Evolutionary conservation across 2,329 filamentous ascomycete genomes (phyloP), one percentile per base, ranked within the genome.

Genomic region (Ceratocystis smalleyi): DNA sequence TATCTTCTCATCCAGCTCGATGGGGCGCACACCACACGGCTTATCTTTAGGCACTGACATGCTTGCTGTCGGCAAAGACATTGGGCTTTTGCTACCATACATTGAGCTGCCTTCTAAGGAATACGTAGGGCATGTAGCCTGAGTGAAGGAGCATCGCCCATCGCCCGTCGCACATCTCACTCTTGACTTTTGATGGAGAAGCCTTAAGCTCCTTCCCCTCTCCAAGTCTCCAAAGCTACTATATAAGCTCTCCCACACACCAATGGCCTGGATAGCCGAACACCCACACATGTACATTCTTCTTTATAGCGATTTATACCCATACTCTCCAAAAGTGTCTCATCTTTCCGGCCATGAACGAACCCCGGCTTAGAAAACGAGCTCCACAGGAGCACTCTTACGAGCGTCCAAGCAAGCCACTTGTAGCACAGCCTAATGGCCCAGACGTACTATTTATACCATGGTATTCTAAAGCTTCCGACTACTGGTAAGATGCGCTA

Each of bases 401-500:
- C 57, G 35, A 57, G 12, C 30, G 60, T 51, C 32, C 64, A 15
- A 19, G 47, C 47, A 49, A 49, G 59, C 35, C 45, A 47, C 49
- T 15, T 35, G 49, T 10, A 27, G 12, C 47, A 15, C 47, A 51
- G 47, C 22, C 47, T 15, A 62, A 65, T n/a, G 30, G 6, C 30
- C 47, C 61, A 2, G 60, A 43, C 30, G 30, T 54, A 15, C 51
- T 24, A 24, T 24, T 30, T 30, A 59, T 55, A 43, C 32, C 40
- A 5, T 66, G 64, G 64, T 66, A 63, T 43, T 47, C 32, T 3
- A 45, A 51, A 35, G 40, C 22, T 49, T 24, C 22, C 40, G 64
- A 66, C 17, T 66, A 63, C 45, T 63, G 64, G 64, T 63, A 61
- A 60, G 63, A 35, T 32, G 30, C 7, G 63, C 22, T 27, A 17